Conservation (phyloP, 2,329 filamentous ascomycete genomes). For the Fusarium coffeatum region DNA sequence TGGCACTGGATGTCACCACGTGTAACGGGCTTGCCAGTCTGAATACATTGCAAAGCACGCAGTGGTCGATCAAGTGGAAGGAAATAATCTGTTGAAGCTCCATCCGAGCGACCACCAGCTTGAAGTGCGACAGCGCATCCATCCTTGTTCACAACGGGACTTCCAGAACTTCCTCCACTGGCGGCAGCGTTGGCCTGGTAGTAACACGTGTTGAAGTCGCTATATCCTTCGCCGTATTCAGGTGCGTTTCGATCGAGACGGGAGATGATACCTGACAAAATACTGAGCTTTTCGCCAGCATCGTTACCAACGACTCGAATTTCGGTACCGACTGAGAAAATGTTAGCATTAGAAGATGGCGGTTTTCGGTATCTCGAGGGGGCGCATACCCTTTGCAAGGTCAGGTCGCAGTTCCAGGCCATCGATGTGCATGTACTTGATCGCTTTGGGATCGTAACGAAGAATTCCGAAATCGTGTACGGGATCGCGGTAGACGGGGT, state of each 20-base stretch:
- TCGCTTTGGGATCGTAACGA: slow-evolving; percentile 92
- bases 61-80: slow-evolving; percentile 90
- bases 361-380: not conserved
- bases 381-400: slow-evolving; percentile 72
- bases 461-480: slow-evolving; percentile 99
- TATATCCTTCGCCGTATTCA: slow-evolving; percentile 97
- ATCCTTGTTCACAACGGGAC: slow-evolving; percentile 95
- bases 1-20: slow-evolving; percentile 98
- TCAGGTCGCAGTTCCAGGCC: slow-evolving; percentile 86
- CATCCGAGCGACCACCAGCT: slow-evolving; percentile 92
- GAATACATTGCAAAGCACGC: slow-evolving; percentile 87
- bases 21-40: slow-evolving; percentile 78
- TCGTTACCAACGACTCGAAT: slow-evolving; percentile 98
- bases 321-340: slow-evolving; percentile 78
- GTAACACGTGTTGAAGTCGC: slow-evolving; percentile 96
- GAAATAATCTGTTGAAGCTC: slow-evolving; percentile 97
- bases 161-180: slow-evolving; percentile 97
- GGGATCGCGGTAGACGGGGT: slow-evolving; percentile 96
- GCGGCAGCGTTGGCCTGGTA: slow-evolving; percentile 98
- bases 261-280: slow-evolving; percentile 96
- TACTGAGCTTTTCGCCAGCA: slow-evolving; percentile 97
- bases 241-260: slow-evolving; percentile 95
- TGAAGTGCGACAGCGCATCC: slow-evolving; percentile 92
- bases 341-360: slow-evolving; percentile 30
- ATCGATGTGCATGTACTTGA: slow-evolving; percentile 95